Conservation (phyloP, 164 flowering plant genomes). For the Vitis cinerea region DNA sequence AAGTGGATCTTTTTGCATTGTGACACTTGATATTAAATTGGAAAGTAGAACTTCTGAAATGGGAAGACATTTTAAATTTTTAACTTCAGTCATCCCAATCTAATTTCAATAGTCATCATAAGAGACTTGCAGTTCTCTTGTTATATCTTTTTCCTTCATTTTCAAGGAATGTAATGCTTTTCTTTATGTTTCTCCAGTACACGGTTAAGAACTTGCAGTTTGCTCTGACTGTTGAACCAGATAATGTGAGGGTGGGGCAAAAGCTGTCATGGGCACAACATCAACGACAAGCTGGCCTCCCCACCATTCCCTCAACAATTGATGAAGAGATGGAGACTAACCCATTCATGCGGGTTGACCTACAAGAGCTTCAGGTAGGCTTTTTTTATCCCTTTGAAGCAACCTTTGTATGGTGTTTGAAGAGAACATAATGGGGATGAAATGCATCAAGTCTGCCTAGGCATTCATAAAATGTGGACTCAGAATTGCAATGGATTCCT, state of each 20-base stretch:
- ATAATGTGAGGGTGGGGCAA: conserved; percentile 58
- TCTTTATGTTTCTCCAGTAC: conserved; percentile 54
- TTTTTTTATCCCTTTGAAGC: background rate
- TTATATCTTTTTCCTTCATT: background rate
- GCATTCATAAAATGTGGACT: background rate
- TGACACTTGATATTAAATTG: too few species aligned
- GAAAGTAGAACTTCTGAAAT: too few species aligned
- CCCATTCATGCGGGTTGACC: conserved; percentile 85
- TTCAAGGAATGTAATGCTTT: background rate
- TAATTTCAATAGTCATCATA: background rate
- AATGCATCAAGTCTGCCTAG: background rate
- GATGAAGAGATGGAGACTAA: conserved; percentile 85
- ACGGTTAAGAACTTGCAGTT: conserved; percentile 94
- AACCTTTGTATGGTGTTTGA: background rate
- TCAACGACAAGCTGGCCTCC: conserved; percentile 60
- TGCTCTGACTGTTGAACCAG: conserved; percentile 82
- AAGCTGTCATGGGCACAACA: conserved; percentile 81
- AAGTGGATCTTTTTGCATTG: too few species aligned
- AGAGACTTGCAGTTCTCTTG: background rate
- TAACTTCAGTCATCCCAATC: too few species aligned
- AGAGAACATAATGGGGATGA: background rate
- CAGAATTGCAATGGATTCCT: too few species aligned
- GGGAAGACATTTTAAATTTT: too few species aligned
- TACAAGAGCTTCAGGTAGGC: conserved; percentile 77
- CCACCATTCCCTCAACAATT: conserved; percentile 88